Conservation (phyloP, 352 stramenopile genomes). For the Globisporangium cystogenes region DNA sequence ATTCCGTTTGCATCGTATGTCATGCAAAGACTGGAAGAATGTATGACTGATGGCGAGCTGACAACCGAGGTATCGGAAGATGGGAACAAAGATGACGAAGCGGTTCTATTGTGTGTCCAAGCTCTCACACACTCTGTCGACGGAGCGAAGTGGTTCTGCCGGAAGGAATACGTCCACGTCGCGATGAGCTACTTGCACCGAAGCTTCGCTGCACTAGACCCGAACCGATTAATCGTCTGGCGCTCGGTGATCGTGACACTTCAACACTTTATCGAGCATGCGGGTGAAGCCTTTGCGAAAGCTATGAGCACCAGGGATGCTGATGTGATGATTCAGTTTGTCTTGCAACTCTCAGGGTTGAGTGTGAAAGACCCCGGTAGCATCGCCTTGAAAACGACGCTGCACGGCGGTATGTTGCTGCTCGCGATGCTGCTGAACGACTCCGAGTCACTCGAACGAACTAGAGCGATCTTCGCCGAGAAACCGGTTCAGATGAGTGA, state of each 20-base stretch:
- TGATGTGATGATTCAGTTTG: slow-evolving; percentile 4
- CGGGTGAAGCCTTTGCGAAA: not conserved
- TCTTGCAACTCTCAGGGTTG: slow-evolving; percentile 1
- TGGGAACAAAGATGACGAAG: not conserved
- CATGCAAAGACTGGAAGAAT: slow-evolving; percentile 3
- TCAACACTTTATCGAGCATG: slow-evolving; percentile 3
- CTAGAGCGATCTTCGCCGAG: not conserved
- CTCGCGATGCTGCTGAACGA: not conserved
- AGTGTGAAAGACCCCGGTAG: not conserved
- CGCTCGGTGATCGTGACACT: slow-evolving; percentile 9
- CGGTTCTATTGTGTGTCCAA: slow-evolving; percentile 13
- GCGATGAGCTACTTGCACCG: slow-evolving; percentile 2
- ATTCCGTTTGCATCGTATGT: slow-evolving; percentile 6
- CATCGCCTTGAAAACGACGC: not conserved
- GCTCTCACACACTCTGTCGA: slow-evolving; percentile 10
- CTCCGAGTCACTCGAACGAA: not conserved
- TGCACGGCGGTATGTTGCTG: not conserved
- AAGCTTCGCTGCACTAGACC: not conserved
- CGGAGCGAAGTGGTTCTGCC: slow-evolving; percentile 7
- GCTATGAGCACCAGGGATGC: not conserved
- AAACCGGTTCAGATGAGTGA: not conserved
- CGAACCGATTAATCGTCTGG: slow-evolving; percentile 3
- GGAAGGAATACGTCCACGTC: slow-evolving; percentile 7
- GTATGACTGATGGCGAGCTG: not conserved
- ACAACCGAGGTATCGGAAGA: not conserved